Percentiles rank a stretch among this genome's conserved stretches.
Evolutionary conservation across 1,139 yeast genomes (phyloP).

Genomic region (Candida dubliniensis): DNA sequence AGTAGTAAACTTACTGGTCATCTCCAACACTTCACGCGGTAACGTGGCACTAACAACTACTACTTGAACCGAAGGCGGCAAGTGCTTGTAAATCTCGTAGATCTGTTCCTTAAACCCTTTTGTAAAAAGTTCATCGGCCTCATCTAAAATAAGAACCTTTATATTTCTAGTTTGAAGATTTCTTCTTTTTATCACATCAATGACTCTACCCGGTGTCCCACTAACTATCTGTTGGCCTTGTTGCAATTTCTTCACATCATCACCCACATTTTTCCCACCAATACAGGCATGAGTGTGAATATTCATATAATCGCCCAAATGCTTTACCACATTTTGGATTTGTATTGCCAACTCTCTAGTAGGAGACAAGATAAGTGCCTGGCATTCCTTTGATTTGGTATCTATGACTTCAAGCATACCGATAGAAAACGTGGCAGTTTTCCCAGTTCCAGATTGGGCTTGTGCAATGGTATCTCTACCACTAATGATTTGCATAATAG

Average conservation of each 20-base stretch:
- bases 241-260: constrained; percentile 69
- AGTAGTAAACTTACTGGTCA: constrained; percentile 83
- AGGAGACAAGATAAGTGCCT: constrained; percentile 89
- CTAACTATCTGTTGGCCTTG: constrained; percentile 90
- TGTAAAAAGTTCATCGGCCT: constrained; percentile 89
- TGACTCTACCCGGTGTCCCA: constrained; percentile 95
- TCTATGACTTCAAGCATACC: constrained; percentile 86
- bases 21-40: constrained; percentile 79
- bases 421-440: constrained; percentile 93
- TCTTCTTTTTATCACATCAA: constrained; percentile 83
- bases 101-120: constrained; percentile 94
- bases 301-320: constrained; percentile 84
- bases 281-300: constrained; percentile 87
- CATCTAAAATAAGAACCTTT: constrained; percentile 85
- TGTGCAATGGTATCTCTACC: constrained; percentile 95
- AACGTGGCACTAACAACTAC: constrained; percentile 94
- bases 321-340: constrained; percentile 79
- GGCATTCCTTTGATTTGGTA: constrained; percentile 62
- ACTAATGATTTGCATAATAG: constrained; percentile 85
- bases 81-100: constrained; percentile 77
- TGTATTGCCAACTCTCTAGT: constrained; percentile 93
- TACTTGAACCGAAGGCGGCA: constrained; percentile 84
- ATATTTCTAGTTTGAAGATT: constrained; percentile 65
- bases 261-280: constrained; percentile 87
- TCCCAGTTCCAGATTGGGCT: constrained; percentile 98